Base-by-base conservation (phyloP, 2,329 filamentous ascomycete genomes). In the Penicillium olsonii region DNA sequence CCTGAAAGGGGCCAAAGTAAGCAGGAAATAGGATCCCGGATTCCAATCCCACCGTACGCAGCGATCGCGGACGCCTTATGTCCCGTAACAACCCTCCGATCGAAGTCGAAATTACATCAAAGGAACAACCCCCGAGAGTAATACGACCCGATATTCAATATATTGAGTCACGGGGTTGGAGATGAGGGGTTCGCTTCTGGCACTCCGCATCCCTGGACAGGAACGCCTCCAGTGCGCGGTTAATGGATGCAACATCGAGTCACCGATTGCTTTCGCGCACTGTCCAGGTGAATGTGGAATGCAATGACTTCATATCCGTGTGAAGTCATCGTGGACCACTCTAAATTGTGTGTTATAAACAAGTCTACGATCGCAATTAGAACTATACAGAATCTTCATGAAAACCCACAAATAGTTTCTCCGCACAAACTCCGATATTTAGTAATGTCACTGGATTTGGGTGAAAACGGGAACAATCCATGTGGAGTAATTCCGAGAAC, bases 171-270 rank as follows among this genome's bases (percentile, higher is more conserved):
- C 24, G 24, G 39, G 9, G 38, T 42, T 33, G 33, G 45, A 31
- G 41, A 39, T 40, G 47, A 51, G 51, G 51, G 51, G 51, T 40
- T 37, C 14, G 39, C 47, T 14, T 50, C 51, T 41, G 44, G 51
- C 47, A 48, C 34, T 38, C 34, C 37, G 44, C 22, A 48, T 48
- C 39, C 42, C 39, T 38, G 34, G 14, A 38, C 17, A 9, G 15
- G 37, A 34, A 31, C 26, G 26, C 26, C 35, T 45, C 38, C 19
- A 34, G 26, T 48, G 41, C 42, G 45, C 42, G 20, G 52, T 53
- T 45, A 54, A 27, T 17, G 52, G 31, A 49, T 55, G 40, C 48
- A 46, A 43, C 48, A 39, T 41, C 12, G 20, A 31, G 24, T 34
- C 37, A 40, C 31, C 10, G 17, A 24, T 24, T 24, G 4, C 22